These are phyloP conservation scores for Coemansia sp. DNA, from an alignment of 192 early-diverging fungal genomes.

Conservation along the genomic window DNA sequence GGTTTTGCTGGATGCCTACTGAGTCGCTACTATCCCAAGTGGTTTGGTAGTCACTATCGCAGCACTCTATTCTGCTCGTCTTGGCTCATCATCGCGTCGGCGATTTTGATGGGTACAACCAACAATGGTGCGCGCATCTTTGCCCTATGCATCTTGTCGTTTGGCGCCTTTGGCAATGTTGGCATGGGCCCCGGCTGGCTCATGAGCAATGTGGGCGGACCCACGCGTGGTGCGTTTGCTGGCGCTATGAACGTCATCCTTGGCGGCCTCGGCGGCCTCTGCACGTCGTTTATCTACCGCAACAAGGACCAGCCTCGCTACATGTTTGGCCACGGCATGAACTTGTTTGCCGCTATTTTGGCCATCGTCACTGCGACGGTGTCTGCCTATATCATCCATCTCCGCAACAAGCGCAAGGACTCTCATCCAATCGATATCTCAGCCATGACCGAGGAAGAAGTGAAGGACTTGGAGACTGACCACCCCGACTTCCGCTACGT, in stretches of 20 bases:
- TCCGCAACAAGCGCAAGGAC: slow-evolving; percentile 38
- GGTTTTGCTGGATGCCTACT: slow-evolving; percentile 38
- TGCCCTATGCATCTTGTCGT: slow-evolving; percentile 46
- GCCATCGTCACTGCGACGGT: slow-evolving; percentile 22
- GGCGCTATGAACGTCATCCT: slow-evolving; percentile 47
- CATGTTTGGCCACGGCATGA: slow-evolving; percentile 50
- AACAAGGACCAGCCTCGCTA: slow-evolving; percentile 50
- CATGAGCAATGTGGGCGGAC: slow-evolving; percentile 51
- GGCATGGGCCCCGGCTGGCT: slow-evolving; percentile 51
- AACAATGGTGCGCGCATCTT: slow-evolving; percentile 50
- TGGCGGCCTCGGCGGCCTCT: slow-evolving; percentile 44
- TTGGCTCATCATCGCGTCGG: slow-evolving; percentile 34
- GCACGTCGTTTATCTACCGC: slow-evolving; percentile 49
- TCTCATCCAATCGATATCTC: slow-evolving; percentile 37
- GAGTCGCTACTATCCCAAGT: slow-evolving; percentile 38
- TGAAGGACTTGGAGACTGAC: slow-evolving; percentile 41
- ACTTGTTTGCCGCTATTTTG: slow-evolving; percentile 46
- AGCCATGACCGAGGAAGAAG: slow-evolving; percentile 32
- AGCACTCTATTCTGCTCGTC: slow-evolving; percentile 40
- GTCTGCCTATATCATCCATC: slow-evolving; percentile 27
- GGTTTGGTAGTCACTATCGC: slow-evolving; percentile 34
- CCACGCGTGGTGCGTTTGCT: slow-evolving; percentile 33
- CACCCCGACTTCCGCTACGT: slow-evolving; percentile 44
- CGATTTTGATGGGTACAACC: slow-evolving; percentile 30
- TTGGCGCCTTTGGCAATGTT: slow-evolving; percentile 46